Evolutionary conservation across 106 monocot species (phyloP).

Genomic region (Phalaenopsis equestris): DNA sequence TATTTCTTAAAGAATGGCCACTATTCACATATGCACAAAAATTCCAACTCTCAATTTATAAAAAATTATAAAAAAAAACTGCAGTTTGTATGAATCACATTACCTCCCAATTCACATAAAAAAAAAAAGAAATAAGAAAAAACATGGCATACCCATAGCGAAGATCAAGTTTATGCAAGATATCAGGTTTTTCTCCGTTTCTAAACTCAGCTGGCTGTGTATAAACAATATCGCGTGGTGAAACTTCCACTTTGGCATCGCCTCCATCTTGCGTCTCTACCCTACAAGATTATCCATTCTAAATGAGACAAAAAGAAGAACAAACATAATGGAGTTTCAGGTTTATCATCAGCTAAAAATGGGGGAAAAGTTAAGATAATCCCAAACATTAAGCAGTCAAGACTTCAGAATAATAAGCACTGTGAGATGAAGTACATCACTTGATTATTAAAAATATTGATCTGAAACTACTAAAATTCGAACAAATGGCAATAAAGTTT

Average conservation of each 20-base stretch:
- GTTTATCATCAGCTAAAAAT: not conserved
- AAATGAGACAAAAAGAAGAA: constrained; percentile 10
- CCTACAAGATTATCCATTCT: constrained; percentile 37
- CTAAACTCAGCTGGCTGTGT: constrained; percentile 54
- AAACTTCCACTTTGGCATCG: constrained; percentile 93
- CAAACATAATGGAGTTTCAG: not conserved
- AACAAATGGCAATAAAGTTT: not conserved
- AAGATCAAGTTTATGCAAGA: constrained; percentile 94
- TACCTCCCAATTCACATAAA: not conserved
- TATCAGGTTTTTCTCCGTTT: constrained; percentile 61
- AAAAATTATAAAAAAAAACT: not conserved
- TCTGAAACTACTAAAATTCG: not conserved
- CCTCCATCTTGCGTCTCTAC: constrained; percentile 99
- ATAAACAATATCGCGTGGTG: constrained; percentile 95
- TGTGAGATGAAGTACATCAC: not conserved
- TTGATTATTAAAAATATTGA: not conserved
- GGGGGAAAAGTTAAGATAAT: not conserved
- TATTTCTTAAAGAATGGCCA: not conserved
- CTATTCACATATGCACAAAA: not conserved
- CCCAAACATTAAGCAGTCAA: not conserved
- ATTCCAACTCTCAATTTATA: not conserved
- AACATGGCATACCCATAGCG: constrained; percentile 72
- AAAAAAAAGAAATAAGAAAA: not conserved
- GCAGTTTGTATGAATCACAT: not conserved
- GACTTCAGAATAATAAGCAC: not conserved